These are phyloP conservation scores for Pseudomonodictys pantanalensis DNA, from an alignment of 495 filamentous ascomycete species.

Conservation along the genomic window DNA sequence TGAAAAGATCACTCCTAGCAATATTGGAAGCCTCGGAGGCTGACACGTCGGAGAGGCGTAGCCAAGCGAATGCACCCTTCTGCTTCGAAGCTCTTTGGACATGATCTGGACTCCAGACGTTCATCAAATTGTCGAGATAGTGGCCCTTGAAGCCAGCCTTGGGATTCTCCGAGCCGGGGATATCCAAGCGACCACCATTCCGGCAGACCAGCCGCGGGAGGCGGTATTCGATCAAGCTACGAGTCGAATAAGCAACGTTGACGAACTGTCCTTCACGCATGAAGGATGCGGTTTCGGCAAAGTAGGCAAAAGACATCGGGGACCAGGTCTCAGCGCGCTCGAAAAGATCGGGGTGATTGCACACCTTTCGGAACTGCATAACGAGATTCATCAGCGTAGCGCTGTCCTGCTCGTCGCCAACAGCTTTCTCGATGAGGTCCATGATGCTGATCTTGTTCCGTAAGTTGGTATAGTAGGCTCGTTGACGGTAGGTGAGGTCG, in stretches of 20 bases:
- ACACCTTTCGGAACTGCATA: conserved; percentile 99
- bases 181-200: conserved; percentile 69
- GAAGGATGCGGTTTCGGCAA: conserved; percentile 93
- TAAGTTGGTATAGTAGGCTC: conserved; percentile 86
- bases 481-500: conserved; percentile 93
- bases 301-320: conserved; percentile 75
- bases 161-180: conserved; percentile 70
- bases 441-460: conserved; percentile 97
- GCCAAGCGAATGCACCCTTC: conserved; percentile 76
- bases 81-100: conserved; percentile 58
- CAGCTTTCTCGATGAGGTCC: conserved; percentile 95
- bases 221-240: conserved; percentile 78
- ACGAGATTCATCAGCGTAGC: conserved; percentile 98
- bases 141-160: conserved; percentile 72
- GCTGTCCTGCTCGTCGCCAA: conserved; percentile 91
- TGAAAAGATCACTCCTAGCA: conserved; percentile 59
- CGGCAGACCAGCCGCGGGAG: conserved; percentile 76
- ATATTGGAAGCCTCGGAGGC: conserved; percentile 64
- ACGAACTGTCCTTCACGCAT: conserved; percentile 80
- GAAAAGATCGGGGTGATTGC: conserved; percentile 96
- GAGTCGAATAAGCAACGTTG: conserved; percentile 80
- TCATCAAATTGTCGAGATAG: conserved; percentile 74
- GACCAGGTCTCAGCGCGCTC: conserved; percentile 90
- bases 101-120: conserved; percentile 82
- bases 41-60: conserved; percentile 80